phyloP scores from a whole-genome alignment of 2,329 filamentous ascomycete genomes.

The Epichloe aotearoae region DNA sequence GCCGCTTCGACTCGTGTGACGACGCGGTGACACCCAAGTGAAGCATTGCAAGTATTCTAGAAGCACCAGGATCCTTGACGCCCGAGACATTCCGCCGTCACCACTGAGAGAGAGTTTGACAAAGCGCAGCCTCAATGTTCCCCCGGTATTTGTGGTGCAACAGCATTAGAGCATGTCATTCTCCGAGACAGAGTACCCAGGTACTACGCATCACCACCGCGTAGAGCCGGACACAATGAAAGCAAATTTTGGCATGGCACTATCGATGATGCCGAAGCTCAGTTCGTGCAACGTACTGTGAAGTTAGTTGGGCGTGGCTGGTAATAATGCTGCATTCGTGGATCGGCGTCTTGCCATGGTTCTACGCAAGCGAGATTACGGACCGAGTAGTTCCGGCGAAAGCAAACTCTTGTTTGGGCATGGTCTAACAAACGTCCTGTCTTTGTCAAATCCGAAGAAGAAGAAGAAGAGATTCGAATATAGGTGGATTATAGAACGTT shows the following conservation, averaged over 20 bases:
- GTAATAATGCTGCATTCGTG: too few relatives aligned
- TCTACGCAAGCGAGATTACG: neutral
- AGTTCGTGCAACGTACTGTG: too few relatives aligned
- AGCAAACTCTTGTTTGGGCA: neutral
- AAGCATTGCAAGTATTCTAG: constrained; percentile 1
- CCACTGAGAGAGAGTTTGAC: neutral
- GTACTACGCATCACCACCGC: neutral
- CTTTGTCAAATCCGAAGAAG: too few relatives aligned
- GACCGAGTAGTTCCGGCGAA: neutral
- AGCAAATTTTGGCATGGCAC: neutral
- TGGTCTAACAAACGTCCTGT: neutral
- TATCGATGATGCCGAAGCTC: neutral
- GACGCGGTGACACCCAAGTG: constrained; percentile 1
- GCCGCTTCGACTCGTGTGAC: neutral
- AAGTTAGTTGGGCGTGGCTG: too few relatives aligned
- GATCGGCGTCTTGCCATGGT: neutral
- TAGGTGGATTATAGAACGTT: too few relatives aligned
- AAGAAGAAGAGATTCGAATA: too few relatives aligned
- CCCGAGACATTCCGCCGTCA: constrained; percentile 1
- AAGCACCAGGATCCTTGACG: neutral
- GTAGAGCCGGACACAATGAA: neutral
- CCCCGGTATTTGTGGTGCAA: neutral
- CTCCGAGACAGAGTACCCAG: neutral
- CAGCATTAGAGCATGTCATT: neutral
- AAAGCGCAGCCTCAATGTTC: neutral